A percentile compares a stretch with the other conserved stretches of the same genome.
phyloP scores from a whole-genome alignment of 2,329 filamentous ascomycete genomes.

The Stachybotrys elegans region DNA sequence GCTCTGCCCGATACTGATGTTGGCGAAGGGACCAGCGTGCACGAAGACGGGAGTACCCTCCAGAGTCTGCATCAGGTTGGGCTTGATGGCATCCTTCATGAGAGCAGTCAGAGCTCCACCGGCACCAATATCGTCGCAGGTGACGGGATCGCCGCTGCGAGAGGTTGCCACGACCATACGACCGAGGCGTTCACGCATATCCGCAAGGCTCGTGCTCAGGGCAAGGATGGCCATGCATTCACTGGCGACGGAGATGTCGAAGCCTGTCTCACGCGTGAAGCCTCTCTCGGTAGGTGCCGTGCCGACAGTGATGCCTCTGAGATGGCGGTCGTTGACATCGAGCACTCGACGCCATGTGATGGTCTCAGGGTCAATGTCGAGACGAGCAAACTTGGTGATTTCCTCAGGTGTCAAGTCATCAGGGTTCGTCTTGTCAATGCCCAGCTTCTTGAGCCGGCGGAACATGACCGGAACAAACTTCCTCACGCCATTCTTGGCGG shows the following conservation, averaged over 20 bases:
- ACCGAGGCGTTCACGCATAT: conserved; percentile 90
- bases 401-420: conserved; percentile 88
- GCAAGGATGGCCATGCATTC: conserved; percentile 99
- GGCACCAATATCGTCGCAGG: conserved; percentile 90
- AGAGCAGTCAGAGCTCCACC: conserved; percentile 89
- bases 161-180: conserved; percentile 95
- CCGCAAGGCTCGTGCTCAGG: conserved; percentile 77
- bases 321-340: conserved; percentile 93
- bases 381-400: conserved; percentile 78
- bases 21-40: conserved; percentile 94
- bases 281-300: conserved; percentile 88
- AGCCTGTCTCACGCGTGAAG: conserved; percentile 80
- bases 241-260: conserved; percentile 95
- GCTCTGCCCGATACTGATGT: conserved; percentile 96
- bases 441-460: conserved; percentile 88
- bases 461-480: conserved; percentile 88
- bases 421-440: conserved; percentile 91
- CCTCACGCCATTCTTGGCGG: conserved; percentile 82
- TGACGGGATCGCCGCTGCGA: conserved; percentile 79
- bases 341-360: conserved; percentile 96
- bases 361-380: conserved; percentile 94
- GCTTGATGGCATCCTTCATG: conserved; percentile 98
- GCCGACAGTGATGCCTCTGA: conserved; percentile 84
- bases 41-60: conserved; percentile 98
- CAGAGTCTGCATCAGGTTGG: conserved; percentile 96